Conservation (phyloP, 495 filamentous ascomycete species). For the Daldinia grandis region DNA sequence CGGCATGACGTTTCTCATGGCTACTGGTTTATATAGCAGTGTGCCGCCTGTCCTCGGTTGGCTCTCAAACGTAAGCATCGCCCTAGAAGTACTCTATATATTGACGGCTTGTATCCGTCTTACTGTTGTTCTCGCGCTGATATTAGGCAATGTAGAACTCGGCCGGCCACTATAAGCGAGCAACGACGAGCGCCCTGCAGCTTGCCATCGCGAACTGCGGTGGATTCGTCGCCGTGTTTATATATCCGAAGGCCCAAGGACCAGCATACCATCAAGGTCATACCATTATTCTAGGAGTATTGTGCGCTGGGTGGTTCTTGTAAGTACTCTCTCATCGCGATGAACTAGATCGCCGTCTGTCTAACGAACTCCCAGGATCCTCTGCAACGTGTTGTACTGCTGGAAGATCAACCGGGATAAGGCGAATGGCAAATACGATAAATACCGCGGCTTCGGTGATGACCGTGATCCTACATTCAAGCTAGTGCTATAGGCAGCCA, state of each 20-base stretch:
- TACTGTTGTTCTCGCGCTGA: constrained; percentile 2
- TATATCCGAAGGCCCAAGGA: constrained; percentile 63
- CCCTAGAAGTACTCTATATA: background rate
- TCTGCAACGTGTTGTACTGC: constrained; percentile 71
- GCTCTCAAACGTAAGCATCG: constrained; percentile 55
- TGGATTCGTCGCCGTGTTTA: constrained; percentile 65
- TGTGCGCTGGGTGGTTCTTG: constrained; percentile 71
- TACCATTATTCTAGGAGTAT: constrained; percentile 64
- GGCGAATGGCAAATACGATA: constrained; percentile 66
- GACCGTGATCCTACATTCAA: constrained; percentile 73
- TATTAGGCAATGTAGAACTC: constrained; percentile 45
- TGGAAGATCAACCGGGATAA: constrained; percentile 73
- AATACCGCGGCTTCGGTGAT: constrained; percentile 66
- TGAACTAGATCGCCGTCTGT: constrained; percentile 7
- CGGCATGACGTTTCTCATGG: constrained; percentile 76
- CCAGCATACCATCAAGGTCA: constrained; percentile 63
- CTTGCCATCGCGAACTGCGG: constrained; percentile 60
- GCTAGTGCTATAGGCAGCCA: constrained; percentile 62
- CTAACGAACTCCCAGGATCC: constrained; percentile 57
- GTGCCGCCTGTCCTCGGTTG: constrained; percentile 80
- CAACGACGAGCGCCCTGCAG: constrained; percentile 56
- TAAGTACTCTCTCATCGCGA: constrained; percentile 51
- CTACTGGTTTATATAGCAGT: constrained; percentile 77
- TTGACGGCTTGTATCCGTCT: background rate
- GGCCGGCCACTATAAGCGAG: constrained; percentile 57